Evolutionary conservation across 169 alveolate genomes (phyloP).

Genomic region (Eimeria brunetti): DNA sequence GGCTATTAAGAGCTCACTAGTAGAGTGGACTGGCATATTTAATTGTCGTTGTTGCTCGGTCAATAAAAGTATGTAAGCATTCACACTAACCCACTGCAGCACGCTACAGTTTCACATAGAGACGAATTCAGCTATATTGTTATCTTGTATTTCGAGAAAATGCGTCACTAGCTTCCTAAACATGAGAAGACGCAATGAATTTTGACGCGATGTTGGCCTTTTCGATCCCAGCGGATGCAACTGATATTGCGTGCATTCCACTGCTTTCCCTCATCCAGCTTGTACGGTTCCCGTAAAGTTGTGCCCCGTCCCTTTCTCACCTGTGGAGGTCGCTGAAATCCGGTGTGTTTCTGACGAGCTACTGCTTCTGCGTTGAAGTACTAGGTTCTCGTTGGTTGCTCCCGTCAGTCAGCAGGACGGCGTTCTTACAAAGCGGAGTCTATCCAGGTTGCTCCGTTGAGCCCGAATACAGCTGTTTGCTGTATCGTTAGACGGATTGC

Average conservation of each 20-base stretch:
- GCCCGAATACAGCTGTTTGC: neutral
- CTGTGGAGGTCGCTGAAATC: neutral
- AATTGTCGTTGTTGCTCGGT: neutral
- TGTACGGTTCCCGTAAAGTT: neutral
- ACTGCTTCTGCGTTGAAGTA: neutral
- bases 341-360: neutral
- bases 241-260: neutral
- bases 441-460: neutral
- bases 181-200: neutral
- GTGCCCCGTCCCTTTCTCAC: neutral
- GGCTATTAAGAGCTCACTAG: neutral
- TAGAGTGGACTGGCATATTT: neutral
- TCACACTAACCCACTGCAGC: neutral
- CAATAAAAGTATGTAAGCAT: neutral
- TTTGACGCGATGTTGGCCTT: neutral
- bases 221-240: neutral
- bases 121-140: too few relatives aligned
- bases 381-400: neutral
- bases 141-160: neutral
- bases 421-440: neutral
- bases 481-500: neutral
- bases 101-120: too few relatives aligned
- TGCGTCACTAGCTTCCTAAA: neutral
- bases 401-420: neutral
- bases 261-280: neutral